Evolutionary conservation across 2,329 filamentous ascomycete genomes (phyloP), one percentile per base, ranked within the genome.

Genomic region (Aspergillus jensenii): DNA sequence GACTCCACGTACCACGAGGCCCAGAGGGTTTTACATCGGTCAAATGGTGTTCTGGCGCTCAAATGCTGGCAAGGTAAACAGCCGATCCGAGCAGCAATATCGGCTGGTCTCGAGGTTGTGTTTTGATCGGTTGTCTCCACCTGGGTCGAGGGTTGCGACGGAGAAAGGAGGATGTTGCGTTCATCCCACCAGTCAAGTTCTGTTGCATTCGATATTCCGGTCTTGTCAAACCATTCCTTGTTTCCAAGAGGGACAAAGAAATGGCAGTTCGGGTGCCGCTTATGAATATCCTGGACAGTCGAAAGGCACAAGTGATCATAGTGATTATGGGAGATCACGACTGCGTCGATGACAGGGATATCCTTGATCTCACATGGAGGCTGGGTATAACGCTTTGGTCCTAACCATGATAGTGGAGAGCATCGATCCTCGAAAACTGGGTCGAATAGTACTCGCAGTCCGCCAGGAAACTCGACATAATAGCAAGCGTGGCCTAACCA

Each of bases 181-280:
- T 90, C 88, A 65, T 96, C 88, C 93, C 93, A 97, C 93, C 93
- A 97, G 76, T 98, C 93, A 68, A 97, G 74, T 77, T 97, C 93
- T 0, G 91, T 96, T 44, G 93, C 88, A 59, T 91, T 90, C 1
- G 83, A 63, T 54, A 96, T 84, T 1, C 90, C 91, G 25, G 81
- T 81, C 3, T 81, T 77, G 47, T 81, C 79, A 73, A 98, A 96
- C 93, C 93, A 97, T 48, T 83, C 79, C 74, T 90, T 90, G 57
- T 96, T 85, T 2, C 91, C 91, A 4, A 96, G 76, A 0, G 91
- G 91, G 21, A 92, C 92, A 62, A 96, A 95, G 77, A 95, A 97
- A 63, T 96, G 91, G 41, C 86, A 91, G 14, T 89, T 82, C 0
- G 91, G 91, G 68, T 95, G 87, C 52, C 83, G 80, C 64, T 85